Conservation (phyloP, 2,329 filamentous ascomycete genomes). For the Fonsecaea monophora region DNA sequence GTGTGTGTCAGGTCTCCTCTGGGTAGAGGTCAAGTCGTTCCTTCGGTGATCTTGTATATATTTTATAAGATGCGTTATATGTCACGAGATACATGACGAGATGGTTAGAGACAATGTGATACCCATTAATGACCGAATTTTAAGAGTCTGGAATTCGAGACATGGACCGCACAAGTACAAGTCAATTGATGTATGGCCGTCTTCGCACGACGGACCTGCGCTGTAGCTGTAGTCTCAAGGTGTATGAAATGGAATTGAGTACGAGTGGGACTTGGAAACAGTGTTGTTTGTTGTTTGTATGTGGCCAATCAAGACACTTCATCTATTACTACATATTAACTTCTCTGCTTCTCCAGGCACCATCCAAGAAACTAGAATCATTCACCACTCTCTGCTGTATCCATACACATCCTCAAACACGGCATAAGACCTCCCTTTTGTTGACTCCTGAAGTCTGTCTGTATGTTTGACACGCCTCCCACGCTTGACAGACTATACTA, state of each 20-base stretch:
- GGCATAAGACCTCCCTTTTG: neutral
- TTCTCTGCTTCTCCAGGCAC: neutral
- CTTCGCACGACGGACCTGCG: too few species aligned
- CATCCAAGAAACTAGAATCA: neutral
- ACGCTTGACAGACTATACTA: neutral
- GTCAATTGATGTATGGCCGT: too few species aligned
- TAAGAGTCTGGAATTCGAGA: neutral
- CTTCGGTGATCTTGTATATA: constrained; percentile 18
- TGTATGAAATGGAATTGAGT: constrained; percentile 54
- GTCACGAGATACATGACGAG: constrained; percentile 26
- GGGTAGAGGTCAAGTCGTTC: neutral
- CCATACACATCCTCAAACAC: neutral
- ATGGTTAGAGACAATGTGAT: constrained; percentile 26
- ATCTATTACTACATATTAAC: neutral
- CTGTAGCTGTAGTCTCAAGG: too few species aligned
- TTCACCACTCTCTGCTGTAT: neutral
- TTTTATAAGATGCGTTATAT: constrained; percentile 14
- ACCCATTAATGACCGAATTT: constrained; percentile 12
- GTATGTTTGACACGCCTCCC: neutral
- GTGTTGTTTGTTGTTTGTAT: constrained; percentile 3
- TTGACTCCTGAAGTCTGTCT: neutral
- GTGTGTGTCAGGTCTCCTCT: neutral
- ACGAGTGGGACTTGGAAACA: neutral
- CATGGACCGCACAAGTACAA: neutral
- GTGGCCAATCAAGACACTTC: constrained; percentile 9